phyloP scores from a whole-genome alignment of 2,329 filamentous ascomycete genomes.

The Anthostomella pinea region DNA sequence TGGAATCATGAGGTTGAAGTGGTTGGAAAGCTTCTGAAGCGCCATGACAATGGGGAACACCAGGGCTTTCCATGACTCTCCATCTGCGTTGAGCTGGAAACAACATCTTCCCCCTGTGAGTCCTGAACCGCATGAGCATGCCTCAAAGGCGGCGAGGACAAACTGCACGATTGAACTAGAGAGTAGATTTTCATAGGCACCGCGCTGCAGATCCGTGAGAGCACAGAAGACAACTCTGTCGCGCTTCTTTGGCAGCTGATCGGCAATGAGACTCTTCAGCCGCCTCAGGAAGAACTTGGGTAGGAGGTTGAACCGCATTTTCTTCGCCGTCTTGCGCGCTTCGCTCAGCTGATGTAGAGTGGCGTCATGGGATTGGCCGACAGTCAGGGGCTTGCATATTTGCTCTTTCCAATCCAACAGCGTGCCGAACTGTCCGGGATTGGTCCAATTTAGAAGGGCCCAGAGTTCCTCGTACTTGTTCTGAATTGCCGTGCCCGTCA shows the following conservation, averaged over 20 bases:
- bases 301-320: slow-evolving; percentile 81
- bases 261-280: slow-evolving; percentile 87
- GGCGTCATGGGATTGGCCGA: slow-evolving; percentile 91
- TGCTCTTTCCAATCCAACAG: slow-evolving; percentile 72
- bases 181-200: slow-evolving; percentile 82
- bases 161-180: slow-evolving; percentile 65
- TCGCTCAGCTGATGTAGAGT: slow-evolving; percentile 77
- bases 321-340: slow-evolving; percentile 77
- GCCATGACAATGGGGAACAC: slow-evolving; percentile 84
- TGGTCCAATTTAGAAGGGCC: slow-evolving; percentile 95
- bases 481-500: slow-evolving; percentile 95
- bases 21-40: slow-evolving; percentile 86
- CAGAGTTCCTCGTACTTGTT: slow-evolving; percentile 98
- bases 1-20: slow-evolving; percentile 85
- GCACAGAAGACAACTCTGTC: slow-evolving; percentile 95
- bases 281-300: slow-evolving; percentile 87
- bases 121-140: slow-evolving; percentile 67
- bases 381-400: slow-evolving; percentile 75
- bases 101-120: slow-evolving; percentile 84
- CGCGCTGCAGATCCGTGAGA: slow-evolving; percentile 74
- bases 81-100: slow-evolving; percentile 55
- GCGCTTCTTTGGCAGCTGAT: slow-evolving; percentile 91
- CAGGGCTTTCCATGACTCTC: slow-evolving; percentile 67
- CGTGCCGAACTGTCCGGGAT: slow-evolving; percentile 68
- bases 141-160: slow-evolving; percentile 65